Base-by-base conservation (phyloP, 192 early-diverging fungal species). In the Geranomyces michiganensis region DNA sequence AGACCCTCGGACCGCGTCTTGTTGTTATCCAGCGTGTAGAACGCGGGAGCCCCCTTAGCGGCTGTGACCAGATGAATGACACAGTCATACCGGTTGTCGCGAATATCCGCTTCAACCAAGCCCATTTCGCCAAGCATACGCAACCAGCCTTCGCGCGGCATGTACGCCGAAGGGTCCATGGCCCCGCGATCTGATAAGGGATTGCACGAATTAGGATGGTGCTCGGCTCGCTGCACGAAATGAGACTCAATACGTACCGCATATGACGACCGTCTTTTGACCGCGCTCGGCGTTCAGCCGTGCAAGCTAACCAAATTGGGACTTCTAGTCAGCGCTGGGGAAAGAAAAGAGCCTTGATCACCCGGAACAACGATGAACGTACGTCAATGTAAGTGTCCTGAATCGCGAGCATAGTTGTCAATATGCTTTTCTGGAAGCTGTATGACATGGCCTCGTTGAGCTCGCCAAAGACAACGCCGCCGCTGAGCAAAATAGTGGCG, bases 121-220 rank as follows among this genome's bases (percentile, higher is more conserved):
- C 77, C 63, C 43, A 82, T 26, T 55, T 82, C 78, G 15, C 64
- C 31, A 17, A 82, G 56, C 47, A 79, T 76, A 43, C 59, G 36
- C 31, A 77, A 60, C 81, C 81, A 82, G 9, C 43, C 75, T 14
- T 51, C 41, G 10, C 78, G 65, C 12, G 51, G 30, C 71, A 78
- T 82, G 46, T 82, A 80, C n/a, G 78, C 77, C 10, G 74, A 73
- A 14, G 79, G 79, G 60, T 81, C 79, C 79, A 81, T 81, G 14
- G 77, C 77, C 1, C 76, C 76, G 43, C 77, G 76, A 64, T 76
- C 68, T 71, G 31, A 36, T 8, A 24, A 26, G 51, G 24, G 17
- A 44, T 3, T 17, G 24, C 51, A 53, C 3, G 51, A 53, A 41
- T 3, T 41, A 7, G 36, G 10, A 41, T 41, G 0, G 29, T 12